These are phyloP conservation scores for Metschnikowia orientalis DNA, from an alignment of 805 yeast species.

Conservation along the genomic window DNA sequence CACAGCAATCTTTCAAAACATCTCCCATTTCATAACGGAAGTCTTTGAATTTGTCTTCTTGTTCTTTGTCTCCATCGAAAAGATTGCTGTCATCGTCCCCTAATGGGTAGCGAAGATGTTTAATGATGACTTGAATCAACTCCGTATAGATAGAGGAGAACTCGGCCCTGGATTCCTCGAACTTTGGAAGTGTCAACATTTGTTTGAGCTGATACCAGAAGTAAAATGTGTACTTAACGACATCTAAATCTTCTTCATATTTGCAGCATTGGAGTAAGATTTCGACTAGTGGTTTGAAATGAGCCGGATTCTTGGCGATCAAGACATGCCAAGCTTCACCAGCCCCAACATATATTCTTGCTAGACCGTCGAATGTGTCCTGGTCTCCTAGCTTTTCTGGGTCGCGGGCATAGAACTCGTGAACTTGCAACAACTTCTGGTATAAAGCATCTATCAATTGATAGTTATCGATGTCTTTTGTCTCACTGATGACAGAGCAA, in stretches of 20 bases:
- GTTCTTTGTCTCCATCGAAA: constrained; percentile 68
- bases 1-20: constrained; percentile 93
- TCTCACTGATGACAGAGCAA: constrained; percentile 75
- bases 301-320: constrained; percentile 65
- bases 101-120: constrained; percentile 72
- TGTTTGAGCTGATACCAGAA: constrained; percentile 87
- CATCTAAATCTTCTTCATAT: constrained; percentile 78
- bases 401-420: constrained; percentile 33
- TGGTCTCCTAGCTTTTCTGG: constrained; percentile 49
- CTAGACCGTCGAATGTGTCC: constrained; percentile 62
- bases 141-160: constrained; percentile 54
- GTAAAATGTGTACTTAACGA: constrained; percentile 84
- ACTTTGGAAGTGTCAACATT: constrained; percentile 57
- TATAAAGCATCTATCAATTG: constrained; percentile 63
- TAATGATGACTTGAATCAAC: constrained; percentile 57
- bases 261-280: constrained; percentile 67
- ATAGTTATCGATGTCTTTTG: constrained; percentile 66
- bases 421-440: constrained; percentile 60
- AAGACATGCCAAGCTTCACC: constrained; percentile 94
- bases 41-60: constrained; percentile 87
- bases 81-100: constrained; percentile 32
- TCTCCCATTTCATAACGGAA: constrained; percentile 97
- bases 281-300: constrained; percentile 69
- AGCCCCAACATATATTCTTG: constrained; percentile 82
- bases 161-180: constrained; percentile 46